Conservation (phyloP, 768 basidiomycete genomes). For the Tubosaeta sp. region DNA sequence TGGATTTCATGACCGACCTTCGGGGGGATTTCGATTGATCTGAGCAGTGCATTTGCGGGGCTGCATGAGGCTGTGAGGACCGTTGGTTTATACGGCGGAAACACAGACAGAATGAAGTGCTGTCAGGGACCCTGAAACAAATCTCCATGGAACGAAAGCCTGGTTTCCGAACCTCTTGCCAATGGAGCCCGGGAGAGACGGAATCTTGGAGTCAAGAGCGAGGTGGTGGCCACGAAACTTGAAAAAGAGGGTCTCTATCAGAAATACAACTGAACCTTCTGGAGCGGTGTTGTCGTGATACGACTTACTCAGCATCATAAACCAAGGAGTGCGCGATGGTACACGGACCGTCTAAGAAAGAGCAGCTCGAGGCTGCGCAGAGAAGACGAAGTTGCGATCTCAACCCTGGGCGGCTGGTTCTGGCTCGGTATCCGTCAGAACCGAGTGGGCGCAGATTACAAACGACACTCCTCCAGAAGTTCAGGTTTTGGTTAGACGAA, state of each 20-base stretch:
- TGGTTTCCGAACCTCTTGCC: not conserved
- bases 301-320: not conserved
- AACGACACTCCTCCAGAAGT: not conserved
- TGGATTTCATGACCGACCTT: conserved; percentile 11
- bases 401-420: not conserved
- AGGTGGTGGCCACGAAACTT: not conserved
- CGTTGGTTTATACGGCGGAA: not conserved
- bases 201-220: not conserved
- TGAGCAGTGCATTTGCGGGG: not conserved
- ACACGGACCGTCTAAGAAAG: not conserved
- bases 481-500: not conserved
- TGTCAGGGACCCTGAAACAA: not conserved
- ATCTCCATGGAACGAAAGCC: not conserved
- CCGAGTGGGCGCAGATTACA: too few relatives aligned
- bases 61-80: not conserved
- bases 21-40: not conserved
- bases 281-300: not conserved
- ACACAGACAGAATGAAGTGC: not conserved
- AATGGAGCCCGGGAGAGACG: not conserved
- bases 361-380: not conserved
- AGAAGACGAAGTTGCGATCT: not conserved
- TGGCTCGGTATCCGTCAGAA: too few relatives aligned
- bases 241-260: not conserved
- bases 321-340: not conserved
- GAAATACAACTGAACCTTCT: not conserved